Conservation (phyloP, 2,329 filamentous ascomycete genomes). For the Thelonectria olida region DNA sequence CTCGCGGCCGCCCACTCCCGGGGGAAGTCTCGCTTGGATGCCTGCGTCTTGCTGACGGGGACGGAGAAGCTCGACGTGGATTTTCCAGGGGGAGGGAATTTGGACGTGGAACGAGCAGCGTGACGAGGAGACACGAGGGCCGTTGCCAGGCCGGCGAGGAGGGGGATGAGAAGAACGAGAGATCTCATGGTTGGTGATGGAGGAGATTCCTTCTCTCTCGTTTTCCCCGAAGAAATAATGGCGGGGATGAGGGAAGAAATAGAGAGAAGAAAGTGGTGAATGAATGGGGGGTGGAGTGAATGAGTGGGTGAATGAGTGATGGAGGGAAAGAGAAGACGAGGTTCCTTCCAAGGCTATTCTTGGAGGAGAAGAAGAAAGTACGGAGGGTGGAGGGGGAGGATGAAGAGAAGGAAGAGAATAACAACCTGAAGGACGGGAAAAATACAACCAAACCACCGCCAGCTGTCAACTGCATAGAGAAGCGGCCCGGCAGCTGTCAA, state of each 20-base stretch:
- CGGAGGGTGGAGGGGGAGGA: not conserved
- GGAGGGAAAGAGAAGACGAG: not conserved
- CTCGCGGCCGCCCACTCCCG: conserved; percentile 46
- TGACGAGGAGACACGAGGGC: conserved; percentile 24
- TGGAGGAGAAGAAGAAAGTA: not conserved
- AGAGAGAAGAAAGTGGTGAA: not conserved
- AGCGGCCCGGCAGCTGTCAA: conserved; percentile 13
- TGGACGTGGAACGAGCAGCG: not conserved
- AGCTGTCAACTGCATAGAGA: conserved; percentile 21
- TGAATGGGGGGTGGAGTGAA: not conserved
- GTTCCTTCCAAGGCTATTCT: too few relatives aligned
- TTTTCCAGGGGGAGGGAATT: not conserved
- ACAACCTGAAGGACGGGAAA: not conserved
- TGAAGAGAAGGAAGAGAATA: not conserved
- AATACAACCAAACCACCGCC: not conserved
- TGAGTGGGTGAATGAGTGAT: not conserved
- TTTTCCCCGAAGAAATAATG: not conserved
- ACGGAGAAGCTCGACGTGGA: conserved; percentile 41
- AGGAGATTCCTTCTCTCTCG: not conserved
- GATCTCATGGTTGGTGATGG: conserved; percentile 26
- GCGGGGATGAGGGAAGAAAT: too few relatives aligned
- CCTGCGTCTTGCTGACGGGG: conserved; percentile 32
- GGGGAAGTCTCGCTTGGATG: conserved; percentile 43
- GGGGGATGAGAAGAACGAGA: conserved; percentile 24
- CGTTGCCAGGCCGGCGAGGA: conserved; percentile 24